Evolutionary conservation across 2,329 filamentous ascomycete genomes (phyloP), one percentile per base, ranked within the genome.

Genomic region (Calycina herbarum): DNA sequence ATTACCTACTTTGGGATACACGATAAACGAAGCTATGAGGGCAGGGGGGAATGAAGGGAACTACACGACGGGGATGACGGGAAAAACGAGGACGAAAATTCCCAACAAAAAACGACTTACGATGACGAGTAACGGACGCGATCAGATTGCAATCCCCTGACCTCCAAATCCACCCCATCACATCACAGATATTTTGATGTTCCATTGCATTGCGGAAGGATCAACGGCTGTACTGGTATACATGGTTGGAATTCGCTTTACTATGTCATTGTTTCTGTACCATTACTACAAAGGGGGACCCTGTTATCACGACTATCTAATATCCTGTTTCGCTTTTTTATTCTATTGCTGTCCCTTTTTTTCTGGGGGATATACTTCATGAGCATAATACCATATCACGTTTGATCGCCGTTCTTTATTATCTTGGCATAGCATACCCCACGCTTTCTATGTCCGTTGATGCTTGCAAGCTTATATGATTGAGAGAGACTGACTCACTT

Each of bases 111-210:
- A 56, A 67, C 64, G 66, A 67, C 51, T 63, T 45, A 68, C 64
- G 65, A 67, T 64, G 63, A 67, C 65, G 67, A 67, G 61, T 48
- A 66, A 69, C 61, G 66, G 66, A 66, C 61, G 59, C 57, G 59
- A 63, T 57, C 67, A 68, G 62, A 66, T 62, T 64, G 64, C 60
- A 58, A 60, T 40, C 29, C 35, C 38, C 56, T 60, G 20, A 48
- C 29, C 24, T 61, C 51, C 24, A 38, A 35, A 24, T 40, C 20
- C 35, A 20, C 20, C 20, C 20, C 20, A 20, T 20, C 20, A 20
- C 20, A 20, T 20, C 20, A 59, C 24, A 35, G 51, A 48, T 8
- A 61, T 63, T 65, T 42, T 40, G 54, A 59, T 57, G 27, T 64
- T 59, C 31, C 61, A 45, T 29, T 65, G 66, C 66, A 65, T 65